Base-by-base conservation (phyloP, 1,139 yeast species). In the Yamadazyma jaroonii region DNA sequence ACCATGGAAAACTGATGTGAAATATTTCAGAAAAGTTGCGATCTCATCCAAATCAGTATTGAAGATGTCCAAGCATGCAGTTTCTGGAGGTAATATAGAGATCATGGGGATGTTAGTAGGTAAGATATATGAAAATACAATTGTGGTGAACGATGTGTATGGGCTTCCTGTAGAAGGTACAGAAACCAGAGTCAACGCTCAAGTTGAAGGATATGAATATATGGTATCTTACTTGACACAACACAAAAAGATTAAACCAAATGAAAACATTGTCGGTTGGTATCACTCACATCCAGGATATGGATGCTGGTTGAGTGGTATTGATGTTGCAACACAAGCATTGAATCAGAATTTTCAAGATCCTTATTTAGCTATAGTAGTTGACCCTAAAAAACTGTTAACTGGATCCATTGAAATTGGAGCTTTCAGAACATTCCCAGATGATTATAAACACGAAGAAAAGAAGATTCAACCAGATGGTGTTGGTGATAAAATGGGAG, bases 221-320 rank as follows among this genome's bases (percentile, higher is more conserved):
- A 90, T 92, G 96, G 95, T 90, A 2, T 82, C 81, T 47, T 89
- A 84, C 57, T 64, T 85, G 37, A 81, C 81, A 42, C 71, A 77
- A 27, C 70, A 81, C 53, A 77, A 81, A 43, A 67, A 65, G 32
- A 63, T 72, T 2, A 79, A 77, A 7, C 65, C 81, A 20, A 53
- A 64, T 10, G 75, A 74, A 37, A 77, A 85, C 49, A 84, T 92
- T 26, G 88, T 89, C 11, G 97, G 97, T 6, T 86, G 95, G 95
- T 86, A 90, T 61, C 96, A 92, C 61, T 89, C 97, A 3, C 98
- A 92, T 59, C 97, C 97, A 0, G 97, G 97, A 0, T 92, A 89
- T 59, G 97, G 97, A 29, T 86, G 96, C 57, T 85, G 96, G 95
- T 62, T 89, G 30, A 81, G 92, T 44, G 94, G 92, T 12, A 88